Evolutionary conservation across 208 protist species (phyloP), one percentile per base, ranked within the genome.

Genomic region (Angomonas deanei): DNA sequence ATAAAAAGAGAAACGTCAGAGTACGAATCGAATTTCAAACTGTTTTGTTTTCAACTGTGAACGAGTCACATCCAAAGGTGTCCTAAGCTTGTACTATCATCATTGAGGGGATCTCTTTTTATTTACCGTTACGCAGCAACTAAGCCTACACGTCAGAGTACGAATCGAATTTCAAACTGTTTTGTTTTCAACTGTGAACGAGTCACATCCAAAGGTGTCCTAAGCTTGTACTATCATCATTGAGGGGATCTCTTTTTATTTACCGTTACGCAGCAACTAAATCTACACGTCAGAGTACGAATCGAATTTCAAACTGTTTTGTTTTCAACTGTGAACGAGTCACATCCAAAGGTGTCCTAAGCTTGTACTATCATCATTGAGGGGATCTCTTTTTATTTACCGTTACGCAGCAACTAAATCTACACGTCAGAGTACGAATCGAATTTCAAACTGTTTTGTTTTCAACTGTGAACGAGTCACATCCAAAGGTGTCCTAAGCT

Each of bases 401-500:
- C 8, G 36, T 42, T n/a, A n/a, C 8, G 36, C 8, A 42, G 15
- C 36, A 8, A 42, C 11, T n/a, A 42, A 21, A 50, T 8, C 10
- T 34, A 17, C 61, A 30, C 30, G 48, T 78, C 73, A 78, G 73
- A 53, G 73, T 74, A 79, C 73, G 73, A 79, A 79, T 74, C 73
- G 73, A 79, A 59, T 52, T 55, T 63, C 66, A 60, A 70, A 79
- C 70, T 55, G 60, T 39, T 67, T 32, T 74, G 19, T 74, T 79
- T 79, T 79, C 73, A 79, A 67, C 52, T 79, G 73, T 63, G 48
- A 47, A 59, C 54, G 49, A 58, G 53, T 68, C 64, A 57, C 73
- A 79, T 79, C 73, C 73, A 79, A 79, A 74, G 73, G 73, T 79
- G 73, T 79, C 73, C 73, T 79, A 79, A 77, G 64, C 75, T 74